phyloP scores from a whole-genome alignment of 2,329 filamentous ascomycete genomes.

The Verticillium albo-atrum region DNA sequence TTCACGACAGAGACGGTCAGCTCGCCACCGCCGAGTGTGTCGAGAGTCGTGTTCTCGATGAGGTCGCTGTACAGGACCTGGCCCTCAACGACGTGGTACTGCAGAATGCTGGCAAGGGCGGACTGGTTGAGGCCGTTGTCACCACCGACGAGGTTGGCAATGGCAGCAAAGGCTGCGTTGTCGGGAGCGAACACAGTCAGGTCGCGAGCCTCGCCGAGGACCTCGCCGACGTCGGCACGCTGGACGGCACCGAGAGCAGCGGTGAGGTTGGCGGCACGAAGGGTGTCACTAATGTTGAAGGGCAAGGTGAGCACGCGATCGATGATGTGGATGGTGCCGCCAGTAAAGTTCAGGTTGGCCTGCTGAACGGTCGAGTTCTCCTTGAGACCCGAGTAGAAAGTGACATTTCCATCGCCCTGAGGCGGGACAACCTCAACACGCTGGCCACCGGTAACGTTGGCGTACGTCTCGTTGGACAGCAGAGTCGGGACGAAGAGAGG shows the following conservation, averaged over 20 bases:
- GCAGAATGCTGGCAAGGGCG: conserved; percentile 47
- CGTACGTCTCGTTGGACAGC: conserved; percentile 45
- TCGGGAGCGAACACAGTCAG: conserved; percentile 62
- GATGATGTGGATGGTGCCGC: conserved; percentile 51
- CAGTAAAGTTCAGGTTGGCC: conserved; percentile 49
- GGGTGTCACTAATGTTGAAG: conserved; percentile 32
- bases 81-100: conserved; percentile 60
- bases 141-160: conserved; percentile 46
- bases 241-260: conserved; percentile 41
- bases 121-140: conserved; percentile 39
- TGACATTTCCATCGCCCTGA: conserved; percentile 30
- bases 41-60: conserved; percentile 11
- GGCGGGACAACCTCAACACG: conserved; percentile 40
- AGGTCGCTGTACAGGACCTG: conserved; percentile 46
- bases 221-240: conserved; percentile 33
- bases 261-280: conserved; percentile 36
- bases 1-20: conserved; percentile 30
- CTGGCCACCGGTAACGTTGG: conserved; percentile 58
- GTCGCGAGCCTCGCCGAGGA: conserved; percentile 35
- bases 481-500: conserved; percentile 32
- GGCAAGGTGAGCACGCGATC: conserved; percentile 44
- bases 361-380: conserved; percentile 41
- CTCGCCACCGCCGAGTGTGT: conserved; percentile 17
- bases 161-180: conserved; percentile 54
- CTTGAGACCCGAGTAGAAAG: conserved; percentile 48